These are phyloP conservation scores for Nicotiana paniculata DNA, from an alignment of 257 asterid genomes.

Conservation along the genomic window DNA sequence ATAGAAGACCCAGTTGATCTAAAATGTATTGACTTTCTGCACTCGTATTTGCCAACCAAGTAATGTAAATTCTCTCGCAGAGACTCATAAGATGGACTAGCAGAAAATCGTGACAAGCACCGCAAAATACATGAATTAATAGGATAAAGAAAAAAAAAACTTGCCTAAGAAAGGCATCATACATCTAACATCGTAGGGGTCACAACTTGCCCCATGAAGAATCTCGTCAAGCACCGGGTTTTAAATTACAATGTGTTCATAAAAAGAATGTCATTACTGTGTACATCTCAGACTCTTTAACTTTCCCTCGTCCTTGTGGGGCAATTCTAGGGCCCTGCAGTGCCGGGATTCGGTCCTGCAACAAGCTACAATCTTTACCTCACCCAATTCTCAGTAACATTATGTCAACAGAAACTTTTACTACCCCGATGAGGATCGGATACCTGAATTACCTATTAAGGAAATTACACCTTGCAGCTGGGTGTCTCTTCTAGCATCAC, in stretches of 20 bases:
- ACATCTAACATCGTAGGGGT: not conserved
- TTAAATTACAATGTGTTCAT: not conserved
- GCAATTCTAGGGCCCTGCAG: not conserved
- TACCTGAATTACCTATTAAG: not conserved
- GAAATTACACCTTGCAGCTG: conserved; percentile 4
- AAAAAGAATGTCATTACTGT: not conserved
- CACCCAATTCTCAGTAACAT: not conserved
- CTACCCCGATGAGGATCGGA: not conserved
- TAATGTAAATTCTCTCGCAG: not conserved
- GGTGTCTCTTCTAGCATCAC: conserved; percentile 9
- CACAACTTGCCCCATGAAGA: not conserved
- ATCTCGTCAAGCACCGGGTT: not conserved
- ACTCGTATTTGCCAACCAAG: not conserved
- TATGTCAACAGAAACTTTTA: not conserved
- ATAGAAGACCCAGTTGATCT: too few species aligned
- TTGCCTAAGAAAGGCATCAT: not conserved
- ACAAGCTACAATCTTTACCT: not conserved
- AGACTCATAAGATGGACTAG: not conserved
- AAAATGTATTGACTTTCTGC: too few species aligned
- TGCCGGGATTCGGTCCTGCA: not conserved
- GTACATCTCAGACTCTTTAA: not conserved
- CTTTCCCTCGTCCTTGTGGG: not conserved
- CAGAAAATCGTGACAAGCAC: not conserved
- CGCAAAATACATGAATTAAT: not conserved
- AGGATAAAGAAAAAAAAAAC: not conserved